Evolutionary conservation across 768 basidiomycete species (phyloP).

Genomic region (Daedaleopsis nitida): DNA sequence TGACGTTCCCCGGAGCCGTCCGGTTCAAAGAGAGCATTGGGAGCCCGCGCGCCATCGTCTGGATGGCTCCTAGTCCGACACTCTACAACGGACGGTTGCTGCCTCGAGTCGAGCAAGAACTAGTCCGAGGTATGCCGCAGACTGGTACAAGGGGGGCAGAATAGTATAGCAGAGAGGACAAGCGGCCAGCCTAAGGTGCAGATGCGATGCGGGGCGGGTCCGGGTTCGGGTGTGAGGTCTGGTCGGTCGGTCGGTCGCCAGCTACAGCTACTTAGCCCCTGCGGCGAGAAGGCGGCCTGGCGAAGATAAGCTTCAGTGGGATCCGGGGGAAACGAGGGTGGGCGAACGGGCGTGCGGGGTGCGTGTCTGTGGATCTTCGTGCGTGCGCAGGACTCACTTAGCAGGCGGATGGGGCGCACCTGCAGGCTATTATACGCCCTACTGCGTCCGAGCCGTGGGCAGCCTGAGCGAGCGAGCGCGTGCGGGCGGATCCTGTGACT

Average conservation of each 20-base stretch:
- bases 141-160: not conserved
- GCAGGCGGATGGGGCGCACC: not conserved
- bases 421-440: not conserved
- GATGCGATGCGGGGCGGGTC: not conserved
- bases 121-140: not conserved
- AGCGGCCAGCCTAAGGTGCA: too few relatives aligned
- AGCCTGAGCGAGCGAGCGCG: too few relatives aligned
- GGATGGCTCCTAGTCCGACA: not conserved
- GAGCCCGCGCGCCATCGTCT: constrained; percentile 26
- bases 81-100: too few relatives aligned
- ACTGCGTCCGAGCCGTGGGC: constrained; percentile 6
- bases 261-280: not conserved
- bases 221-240: too few relatives aligned
- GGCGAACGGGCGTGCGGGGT: too few relatives aligned
- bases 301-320: constrained; percentile 7
- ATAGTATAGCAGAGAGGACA: not conserved
- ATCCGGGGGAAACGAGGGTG: not conserved
- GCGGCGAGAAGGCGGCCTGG: constrained; percentile 1
- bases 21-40: constrained; percentile 29
- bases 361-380: too few relatives aligned
- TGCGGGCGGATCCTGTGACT: constrained; percentile 19
- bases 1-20: constrained; percentile 35
- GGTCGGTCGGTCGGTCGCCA: not conserved
- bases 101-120: too few relatives aligned
- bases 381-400: too few relatives aligned